These are phyloP conservation scores for Paralagenidium karlingii DNA, from an alignment of 352 stramenopile species.

Conservation along the genomic window DNA sequence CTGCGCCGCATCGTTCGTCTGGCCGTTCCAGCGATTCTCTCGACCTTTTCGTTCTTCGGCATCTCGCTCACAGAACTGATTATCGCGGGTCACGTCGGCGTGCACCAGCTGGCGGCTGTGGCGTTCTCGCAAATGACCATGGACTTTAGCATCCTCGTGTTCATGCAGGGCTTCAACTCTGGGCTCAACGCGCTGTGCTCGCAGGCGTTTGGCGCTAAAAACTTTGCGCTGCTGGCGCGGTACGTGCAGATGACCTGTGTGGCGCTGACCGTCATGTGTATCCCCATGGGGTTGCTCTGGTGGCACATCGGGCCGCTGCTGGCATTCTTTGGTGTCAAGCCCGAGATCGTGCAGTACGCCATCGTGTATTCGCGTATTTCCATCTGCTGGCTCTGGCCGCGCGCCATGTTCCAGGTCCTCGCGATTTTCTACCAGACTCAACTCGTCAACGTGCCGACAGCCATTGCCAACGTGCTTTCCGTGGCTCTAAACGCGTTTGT, in stretches of 20 bases:
- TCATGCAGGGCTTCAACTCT: constrained; percentile 72
- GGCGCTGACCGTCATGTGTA: constrained; percentile 39
- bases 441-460: constrained; percentile 61
- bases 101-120: constrained; percentile 63
- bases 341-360: constrained; percentile 26
- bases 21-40: constrained; percentile 35
- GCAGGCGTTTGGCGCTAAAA: constrained; percentile 76
- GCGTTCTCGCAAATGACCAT: constrained; percentile 70
- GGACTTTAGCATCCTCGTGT: constrained; percentile 60
- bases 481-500: constrained; percentile 52
- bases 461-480: constrained; percentile 35
- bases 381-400: constrained; percentile 64
- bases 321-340: constrained; percentile 16
- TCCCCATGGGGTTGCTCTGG: constrained; percentile 62
- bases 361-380: constrained; percentile 49
- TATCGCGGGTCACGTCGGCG: constrained; percentile 67
- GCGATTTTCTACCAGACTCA: constrained; percentile 73
- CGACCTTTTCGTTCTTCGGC: constrained; percentile 70
- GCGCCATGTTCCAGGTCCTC: constrained; percentile 66
- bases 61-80: constrained; percentile 72
- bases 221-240: constrained; percentile 53
- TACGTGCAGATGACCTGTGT: constrained; percentile 50
- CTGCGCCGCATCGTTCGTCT: constrained; percentile 33
- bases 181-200: constrained; percentile 73
- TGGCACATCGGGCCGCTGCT: constrained; percentile 59